Base-by-base conservation (phyloP, 208 protist genomes). In the Trypanosoma lewisi region DNA sequence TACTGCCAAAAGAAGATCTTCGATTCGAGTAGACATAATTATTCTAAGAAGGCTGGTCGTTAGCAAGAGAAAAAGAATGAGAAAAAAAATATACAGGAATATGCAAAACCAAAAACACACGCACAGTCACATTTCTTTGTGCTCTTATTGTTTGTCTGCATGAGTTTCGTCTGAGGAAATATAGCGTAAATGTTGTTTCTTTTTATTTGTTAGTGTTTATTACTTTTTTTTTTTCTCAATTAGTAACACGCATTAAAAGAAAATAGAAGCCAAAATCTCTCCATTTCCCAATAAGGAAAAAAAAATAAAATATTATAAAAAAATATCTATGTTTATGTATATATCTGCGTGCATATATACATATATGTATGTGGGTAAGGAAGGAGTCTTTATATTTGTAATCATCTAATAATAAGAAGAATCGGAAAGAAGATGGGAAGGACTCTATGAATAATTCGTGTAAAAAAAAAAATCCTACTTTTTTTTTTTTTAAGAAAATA, bases 401-500 rank as follows among this genome's bases (percentile, higher is more conserved):
- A 23, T 25, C 12, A 51, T 51, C 25, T 30, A 51, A 36, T 34
- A 59, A 34, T 4, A 56, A 56, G 2, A 56, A 39, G 0, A 52
- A 42, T 48, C 28, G 30, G 33, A 42, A 45, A 58, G 30, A 31
- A 48, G 48, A 54, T 36, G 28, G 12, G 9, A 56, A 41, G 17
- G 19, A 4, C 36, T 48, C 34, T 27, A 57, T 28, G 5, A 28
- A 57, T 44, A 48, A 48, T 48, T 48, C 14, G 23, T 31, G 19
- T 2, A 14, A 30, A 2, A 45, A 16, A 44, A 50, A 45, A 28
- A 61, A 1, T 9, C 19, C 39, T 37, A 21, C 12, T 14, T 12
- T 37, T 44, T 31, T 44, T 69, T 56, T 34, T 69, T 9, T 33
- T 69, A 52, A 28, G 54, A 30, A 69, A 69, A 67, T 7, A 69